Evolutionary conservation across 768 basidiomycete species (phyloP).

Genomic region (Lentinula detonsa): DNA sequence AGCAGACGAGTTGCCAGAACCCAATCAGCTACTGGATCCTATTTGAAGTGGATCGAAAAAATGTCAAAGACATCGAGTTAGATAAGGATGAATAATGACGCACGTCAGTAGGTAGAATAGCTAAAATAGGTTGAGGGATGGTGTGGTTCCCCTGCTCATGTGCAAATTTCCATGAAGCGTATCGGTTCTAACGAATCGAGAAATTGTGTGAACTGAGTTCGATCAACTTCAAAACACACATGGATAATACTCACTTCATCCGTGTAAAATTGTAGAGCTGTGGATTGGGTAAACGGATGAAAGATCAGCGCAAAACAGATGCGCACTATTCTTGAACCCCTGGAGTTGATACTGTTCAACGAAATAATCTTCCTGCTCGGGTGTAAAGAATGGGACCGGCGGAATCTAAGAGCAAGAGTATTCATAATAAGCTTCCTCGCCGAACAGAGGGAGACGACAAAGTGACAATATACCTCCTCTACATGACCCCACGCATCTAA

Average conservation of each 20-base stretch:
- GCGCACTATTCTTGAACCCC: slow-evolving; percentile 58
- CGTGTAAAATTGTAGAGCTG: slow-evolving; percentile 66
- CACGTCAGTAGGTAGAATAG: slow-evolving; percentile 34
- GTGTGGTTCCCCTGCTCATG: slow-evolving; percentile 41
- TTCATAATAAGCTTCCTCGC: not conserved
- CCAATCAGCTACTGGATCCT: slow-evolving; percentile 50
- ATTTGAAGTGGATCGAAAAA: not conserved
- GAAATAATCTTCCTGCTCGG: slow-evolving; percentile 65
- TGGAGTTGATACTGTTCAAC: slow-evolving; percentile 53
- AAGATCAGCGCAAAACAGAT: not conserved
- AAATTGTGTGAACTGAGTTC: not conserved
- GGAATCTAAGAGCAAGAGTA: slow-evolving; percentile 37
- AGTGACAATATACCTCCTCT: slow-evolving; percentile 27
- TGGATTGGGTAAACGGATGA: slow-evolving; percentile 14
- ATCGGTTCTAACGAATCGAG: slow-evolving; percentile 29
- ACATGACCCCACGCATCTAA: slow-evolving; percentile 45
- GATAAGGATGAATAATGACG: slow-evolving; percentile 1
- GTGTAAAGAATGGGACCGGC: slow-evolving; percentile 52
- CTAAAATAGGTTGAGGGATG: slow-evolving; percentile 36
- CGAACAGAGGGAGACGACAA: not conserved
- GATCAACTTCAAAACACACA: not conserved
- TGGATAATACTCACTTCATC: slow-evolving; percentile 29
- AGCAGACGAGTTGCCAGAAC: slow-evolving; percentile 22
- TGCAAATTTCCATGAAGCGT: slow-evolving; percentile 30
- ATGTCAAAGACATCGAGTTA: not conserved